phyloP scores from a whole-genome alignment of 1,284 basidiomycete genomes.

The Pseudozyma flocculosa region DNA sequence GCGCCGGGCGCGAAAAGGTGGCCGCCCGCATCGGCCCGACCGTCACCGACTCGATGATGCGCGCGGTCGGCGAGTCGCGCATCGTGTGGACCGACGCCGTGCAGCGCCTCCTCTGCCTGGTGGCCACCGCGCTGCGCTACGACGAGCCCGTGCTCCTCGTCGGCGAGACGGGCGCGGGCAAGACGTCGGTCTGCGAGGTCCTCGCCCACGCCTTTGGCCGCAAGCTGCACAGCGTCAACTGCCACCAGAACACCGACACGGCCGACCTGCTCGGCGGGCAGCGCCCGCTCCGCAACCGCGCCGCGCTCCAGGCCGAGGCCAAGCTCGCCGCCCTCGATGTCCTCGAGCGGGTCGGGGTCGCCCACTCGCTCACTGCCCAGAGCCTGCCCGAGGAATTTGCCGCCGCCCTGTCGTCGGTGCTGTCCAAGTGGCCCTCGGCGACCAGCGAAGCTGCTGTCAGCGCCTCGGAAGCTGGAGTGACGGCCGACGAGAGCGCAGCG shows the following conservation, averaged over 20 bases:
- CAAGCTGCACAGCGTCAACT: slow-evolving; percentile 77
- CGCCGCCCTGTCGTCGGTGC: slow-evolving; percentile 11
- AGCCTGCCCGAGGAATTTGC: slow-evolving; percentile 27
- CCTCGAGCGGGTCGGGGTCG: slow-evolving; percentile 26
- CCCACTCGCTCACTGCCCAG: slow-evolving; percentile 12
- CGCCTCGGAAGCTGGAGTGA: too few relatives aligned
- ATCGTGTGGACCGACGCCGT: slow-evolving; percentile 91
- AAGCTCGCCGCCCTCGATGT: slow-evolving; percentile 48
- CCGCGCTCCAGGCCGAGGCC: slow-evolving; percentile 58
- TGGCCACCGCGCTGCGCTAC: slow-evolving; percentile 78
- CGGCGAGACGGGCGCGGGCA: slow-evolving; percentile 95
- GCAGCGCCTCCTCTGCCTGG: slow-evolving; percentile 82
- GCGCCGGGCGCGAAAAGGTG: slow-evolving; percentile 51
- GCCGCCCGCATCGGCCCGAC: slow-evolving; percentile 34
- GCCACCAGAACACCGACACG: slow-evolving; percentile 99
- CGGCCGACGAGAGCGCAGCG: too few relatives aligned
- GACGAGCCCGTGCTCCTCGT: slow-evolving; percentile 97
- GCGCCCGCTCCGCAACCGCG: slow-evolving; percentile 83
- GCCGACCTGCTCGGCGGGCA: slow-evolving; percentile 94
- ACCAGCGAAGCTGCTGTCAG: slow-evolving; percentile 7
- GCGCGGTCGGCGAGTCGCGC: slow-evolving; percentile 60
- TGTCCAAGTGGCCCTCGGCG: slow-evolving; percentile 11
- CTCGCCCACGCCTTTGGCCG: slow-evolving; percentile 72
- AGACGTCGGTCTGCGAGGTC: slow-evolving; percentile 94
- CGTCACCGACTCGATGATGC: slow-evolving; percentile 17